Evolutionary conservation across 1,284 basidiomycete genomes (phyloP).

Genomic region (Irpex sp.): DNA sequence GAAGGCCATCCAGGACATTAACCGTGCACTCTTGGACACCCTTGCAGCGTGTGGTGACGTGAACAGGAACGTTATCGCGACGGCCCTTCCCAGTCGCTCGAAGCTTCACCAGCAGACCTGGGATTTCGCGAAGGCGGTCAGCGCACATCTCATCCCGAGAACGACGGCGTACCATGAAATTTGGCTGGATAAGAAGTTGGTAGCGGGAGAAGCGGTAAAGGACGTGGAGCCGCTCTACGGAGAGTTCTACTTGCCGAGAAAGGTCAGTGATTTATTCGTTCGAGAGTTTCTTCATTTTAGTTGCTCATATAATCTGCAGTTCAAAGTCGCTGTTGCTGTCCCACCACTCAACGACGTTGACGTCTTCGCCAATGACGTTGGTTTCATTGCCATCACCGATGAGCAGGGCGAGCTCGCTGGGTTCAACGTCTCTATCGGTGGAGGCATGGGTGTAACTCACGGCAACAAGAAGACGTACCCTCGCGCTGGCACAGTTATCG

Average conservation of each 20-base stretch:
- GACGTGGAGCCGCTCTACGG: slow-evolving; percentile 98
- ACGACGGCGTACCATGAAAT: slow-evolving; percentile 98
- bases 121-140: slow-evolving; percentile 84
- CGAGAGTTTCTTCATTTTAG: background rate
- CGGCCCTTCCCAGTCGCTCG: slow-evolving; percentile 87
- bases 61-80: slow-evolving; percentile 93
- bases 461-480: slow-evolving; percentile 99
- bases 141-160: slow-evolving; percentile 84
- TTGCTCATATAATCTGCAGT: slow-evolving; percentile 44
- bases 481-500: slow-evolving; percentile 83
- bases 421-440: slow-evolving; percentile 90
- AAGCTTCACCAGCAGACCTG: slow-evolving; percentile 84
- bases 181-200: slow-evolving; percentile 96
- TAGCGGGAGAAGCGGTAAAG: slow-evolving; percentile 87
- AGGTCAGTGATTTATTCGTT: slow-evolving; percentile 44
- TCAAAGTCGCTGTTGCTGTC: slow-evolving; percentile 96
- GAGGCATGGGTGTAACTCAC: slow-evolving; percentile 99
- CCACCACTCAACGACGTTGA: slow-evolving; percentile 98
- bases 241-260: slow-evolving; percentile 94
- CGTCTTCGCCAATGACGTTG: slow-evolving; percentile 93
- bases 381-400: slow-evolving; percentile 90
- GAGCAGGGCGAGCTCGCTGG: slow-evolving; percentile 72
- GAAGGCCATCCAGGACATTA: slow-evolving; percentile 95
- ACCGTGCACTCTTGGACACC: slow-evolving; percentile 89
- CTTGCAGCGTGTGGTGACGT: slow-evolving; percentile 99